Evolutionary conservation across 129 eudicot genomes (phyloP).

Genomic region (Scalesia atractyloides): DNA sequence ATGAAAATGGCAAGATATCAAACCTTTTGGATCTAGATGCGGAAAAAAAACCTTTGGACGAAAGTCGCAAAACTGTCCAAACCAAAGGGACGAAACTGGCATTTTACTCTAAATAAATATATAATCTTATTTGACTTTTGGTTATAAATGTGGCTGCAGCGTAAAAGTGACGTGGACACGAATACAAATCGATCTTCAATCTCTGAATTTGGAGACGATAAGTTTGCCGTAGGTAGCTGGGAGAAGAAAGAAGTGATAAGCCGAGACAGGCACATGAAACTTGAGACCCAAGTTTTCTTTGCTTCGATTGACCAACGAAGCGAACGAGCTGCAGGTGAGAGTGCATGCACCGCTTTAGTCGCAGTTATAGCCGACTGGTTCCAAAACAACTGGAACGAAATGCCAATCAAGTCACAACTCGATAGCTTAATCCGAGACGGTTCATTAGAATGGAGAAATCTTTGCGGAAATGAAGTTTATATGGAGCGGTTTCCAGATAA

Average conservation of each 20-base stretch:
- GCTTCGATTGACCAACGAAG: slow-evolving; percentile 18
- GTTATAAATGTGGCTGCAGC: neutral
- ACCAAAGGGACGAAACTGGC: no score
- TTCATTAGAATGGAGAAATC: slow-evolving; percentile 16
- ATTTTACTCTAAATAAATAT: neutral
- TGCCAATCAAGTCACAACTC: slow-evolving; percentile 16
- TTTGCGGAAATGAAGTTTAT: slow-evolving; percentile 10
- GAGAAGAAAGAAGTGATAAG: slow-evolving; percentile 20
- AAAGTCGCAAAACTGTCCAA: no score
- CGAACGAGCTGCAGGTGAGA: slow-evolving; percentile 13
- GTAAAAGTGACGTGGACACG: slow-evolving; percentile 4
- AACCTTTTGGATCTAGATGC: no score
- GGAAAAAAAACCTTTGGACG: no score
- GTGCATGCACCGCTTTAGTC: slow-evolving; percentile 16
- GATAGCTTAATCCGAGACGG: slow-evolving; percentile 19
- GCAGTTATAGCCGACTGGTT: slow-evolving; percentile 18
- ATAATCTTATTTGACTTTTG: neutral
- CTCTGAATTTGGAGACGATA: slow-evolving; percentile 14
- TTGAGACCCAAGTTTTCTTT: slow-evolving; percentile 18
- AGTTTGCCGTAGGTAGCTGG: slow-evolving; percentile 13
- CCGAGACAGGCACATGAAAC: slow-evolving; percentile 14
- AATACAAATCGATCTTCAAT: neutral
- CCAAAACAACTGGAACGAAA: slow-evolving; percentile 17
- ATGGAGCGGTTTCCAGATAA: slow-evolving; percentile 14
- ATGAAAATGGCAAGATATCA: no score